These are phyloP conservation scores for Suillus sp. DNA, from an alignment of 768 basidiomycete genomes.

Conservation along the genomic window DNA sequence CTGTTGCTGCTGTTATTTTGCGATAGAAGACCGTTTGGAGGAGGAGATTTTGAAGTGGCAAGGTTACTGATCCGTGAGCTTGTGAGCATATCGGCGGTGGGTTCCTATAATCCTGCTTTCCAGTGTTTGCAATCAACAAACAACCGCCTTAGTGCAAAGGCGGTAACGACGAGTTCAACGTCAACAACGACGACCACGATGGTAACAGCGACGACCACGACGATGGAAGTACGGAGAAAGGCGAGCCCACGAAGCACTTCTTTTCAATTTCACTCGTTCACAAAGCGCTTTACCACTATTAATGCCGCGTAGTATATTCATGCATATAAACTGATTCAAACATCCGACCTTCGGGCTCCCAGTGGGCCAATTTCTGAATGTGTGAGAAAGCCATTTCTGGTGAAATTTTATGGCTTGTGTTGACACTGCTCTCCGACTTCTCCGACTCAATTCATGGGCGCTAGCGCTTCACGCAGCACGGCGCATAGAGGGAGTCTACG, in stretches of 20 bases:
- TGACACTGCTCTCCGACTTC: background rate
- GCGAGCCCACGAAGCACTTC: background rate
- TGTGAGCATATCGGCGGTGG: conserved; percentile 33
- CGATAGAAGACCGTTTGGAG: conserved; percentile 22
- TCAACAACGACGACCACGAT: conserved; percentile 16
- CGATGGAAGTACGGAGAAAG: conserved; percentile 14
- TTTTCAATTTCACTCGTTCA: conserved; percentile 10
- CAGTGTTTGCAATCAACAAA: conserved; percentile 34
- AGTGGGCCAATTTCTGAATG: background rate
- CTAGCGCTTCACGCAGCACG: background rate
- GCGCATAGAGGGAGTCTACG: background rate
- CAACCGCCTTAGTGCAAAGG: conserved; percentile 22
- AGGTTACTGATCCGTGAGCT: conserved; percentile 37
- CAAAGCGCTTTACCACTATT: background rate
- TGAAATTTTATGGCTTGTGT: background rate
- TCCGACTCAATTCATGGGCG: conserved; percentile 4
- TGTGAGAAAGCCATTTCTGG: background rate
- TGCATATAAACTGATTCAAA: conserved; percentile 3
- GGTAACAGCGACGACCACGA: conserved; percentile 11
- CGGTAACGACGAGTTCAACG: conserved; percentile 11
- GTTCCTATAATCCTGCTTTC: conserved; percentile 18
- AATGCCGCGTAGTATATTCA: background rate
- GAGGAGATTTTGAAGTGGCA: conserved; percentile 27
- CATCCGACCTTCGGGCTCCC: conserved; percentile 3
- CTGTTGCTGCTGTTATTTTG: conserved; percentile 25